A percentile compares a stretch with the other conserved stretches of the same genome.
Evolutionary conservation across 2,329 filamentous ascomycete genomes (phyloP).

Genomic region (Sclerotinia minor): DNA sequence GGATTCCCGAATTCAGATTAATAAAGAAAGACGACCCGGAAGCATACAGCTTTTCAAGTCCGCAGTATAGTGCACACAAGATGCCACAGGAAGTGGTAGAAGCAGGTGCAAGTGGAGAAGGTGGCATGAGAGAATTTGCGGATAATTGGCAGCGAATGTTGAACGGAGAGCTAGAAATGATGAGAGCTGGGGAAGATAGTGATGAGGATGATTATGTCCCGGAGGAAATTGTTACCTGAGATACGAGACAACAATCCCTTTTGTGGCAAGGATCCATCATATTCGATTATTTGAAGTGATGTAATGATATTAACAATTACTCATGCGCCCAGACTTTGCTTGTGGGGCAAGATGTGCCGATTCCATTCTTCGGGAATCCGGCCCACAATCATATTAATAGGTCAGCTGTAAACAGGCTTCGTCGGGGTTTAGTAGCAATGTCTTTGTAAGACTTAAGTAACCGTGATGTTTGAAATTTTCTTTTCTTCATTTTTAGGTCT

Average conservation of each 20-base stretch:
- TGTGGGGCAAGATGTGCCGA: conserved; percentile 11
- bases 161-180: conserved; percentile 45
- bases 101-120: conserved; percentile 65
- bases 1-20: conserved; percentile 76
- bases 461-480: not conserved
- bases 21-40: conserved; percentile 83
- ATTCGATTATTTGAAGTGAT: not conserved
- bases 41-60: conserved; percentile 79
- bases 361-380: conserved; percentile 20
- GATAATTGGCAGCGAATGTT: conserved; percentile 68
- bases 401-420: not conserved
- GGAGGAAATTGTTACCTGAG: not conserved
- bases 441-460: conserved; percentile 10
- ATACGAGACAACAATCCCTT: not conserved
- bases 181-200: conserved; percentile 44
- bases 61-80: conserved; percentile 94
- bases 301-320: conserved; percentile 1
- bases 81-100: conserved; percentile 89
- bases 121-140: conserved; percentile 78
- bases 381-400: conserved; percentile 4
- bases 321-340: conserved; percentile 8
- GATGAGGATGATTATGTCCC: conserved; percentile 40
- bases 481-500: not conserved
- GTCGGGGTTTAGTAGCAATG: conserved; percentile 16
- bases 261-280: not conserved